phyloP scores from a whole-genome alignment of 2,329 filamentous ascomycete genomes.

The Zymoseptoria crescenta region DNA sequence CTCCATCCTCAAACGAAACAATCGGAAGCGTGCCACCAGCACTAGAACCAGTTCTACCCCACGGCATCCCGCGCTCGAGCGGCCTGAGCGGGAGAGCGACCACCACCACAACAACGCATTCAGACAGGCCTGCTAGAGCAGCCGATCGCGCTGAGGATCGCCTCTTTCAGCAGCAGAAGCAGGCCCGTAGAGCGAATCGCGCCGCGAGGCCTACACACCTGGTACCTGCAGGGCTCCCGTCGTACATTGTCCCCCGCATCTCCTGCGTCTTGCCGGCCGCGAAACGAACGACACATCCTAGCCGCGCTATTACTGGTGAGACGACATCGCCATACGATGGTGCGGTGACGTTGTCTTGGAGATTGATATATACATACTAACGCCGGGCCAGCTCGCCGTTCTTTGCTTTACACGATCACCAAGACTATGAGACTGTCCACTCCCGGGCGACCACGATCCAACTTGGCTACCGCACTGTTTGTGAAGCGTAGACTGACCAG shows the following conservation, averaged over 20 bases:
- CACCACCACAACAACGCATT: neutral
- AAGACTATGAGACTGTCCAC: neutral
- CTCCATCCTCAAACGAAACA: neutral
- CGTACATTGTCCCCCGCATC: neutral
- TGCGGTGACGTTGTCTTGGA: neutral
- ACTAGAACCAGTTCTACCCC: neutral
- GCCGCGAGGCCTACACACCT: neutral
- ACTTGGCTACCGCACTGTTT: neutral
- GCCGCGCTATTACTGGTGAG: neutral
- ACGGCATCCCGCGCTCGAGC: neutral
- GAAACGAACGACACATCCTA: neutral
- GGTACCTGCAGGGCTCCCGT: neutral
- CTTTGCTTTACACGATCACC: neutral
- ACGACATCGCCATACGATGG: neutral
- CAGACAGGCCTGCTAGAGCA: neutral
- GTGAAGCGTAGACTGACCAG: neutral
- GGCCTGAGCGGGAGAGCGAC: neutral
- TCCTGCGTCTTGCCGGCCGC: neutral
- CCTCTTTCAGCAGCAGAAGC: neutral
- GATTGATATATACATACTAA: neutral
- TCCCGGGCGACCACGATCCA: neutral
- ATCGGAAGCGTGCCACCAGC: neutral
- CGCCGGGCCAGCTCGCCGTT: neutral
- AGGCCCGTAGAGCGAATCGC: neutral
- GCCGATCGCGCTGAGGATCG: neutral